A percentile compares a stretch with the other conserved stretches of the same genome.
Evolutionary conservation across 2,329 filamentous ascomycete species (phyloP).

Genomic region (Trichophyton rubrum): DNA sequence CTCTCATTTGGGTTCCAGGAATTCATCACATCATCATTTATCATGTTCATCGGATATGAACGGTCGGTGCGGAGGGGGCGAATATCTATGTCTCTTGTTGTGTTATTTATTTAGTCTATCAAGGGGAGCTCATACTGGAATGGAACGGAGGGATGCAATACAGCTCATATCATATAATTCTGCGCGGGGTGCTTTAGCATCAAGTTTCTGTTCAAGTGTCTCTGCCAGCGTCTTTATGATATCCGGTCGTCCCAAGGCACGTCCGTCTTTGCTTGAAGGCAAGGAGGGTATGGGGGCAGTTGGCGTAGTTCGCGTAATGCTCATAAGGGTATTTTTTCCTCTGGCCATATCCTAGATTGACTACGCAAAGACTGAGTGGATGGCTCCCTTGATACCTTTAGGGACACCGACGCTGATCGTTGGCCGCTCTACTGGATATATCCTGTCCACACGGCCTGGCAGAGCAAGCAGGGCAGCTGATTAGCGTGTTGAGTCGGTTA

Average conservation of each 20-base stretch:
- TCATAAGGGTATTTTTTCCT: too few species aligned
- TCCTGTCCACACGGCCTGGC: too few species aligned
- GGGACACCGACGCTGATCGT: too few species aligned
- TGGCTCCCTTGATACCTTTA: too few species aligned
- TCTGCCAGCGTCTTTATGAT: not conserved
- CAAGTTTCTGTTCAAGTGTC: not conserved
- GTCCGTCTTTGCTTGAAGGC: not conserved
- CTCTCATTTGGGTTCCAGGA: not conserved
- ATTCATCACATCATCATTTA: not conserved
- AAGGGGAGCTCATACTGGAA: not conserved
- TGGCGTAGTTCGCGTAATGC: too few species aligned
- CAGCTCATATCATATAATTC: not conserved
- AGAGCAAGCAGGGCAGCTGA: too few species aligned
- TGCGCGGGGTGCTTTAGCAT: not conserved
- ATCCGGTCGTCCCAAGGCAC: not conserved
- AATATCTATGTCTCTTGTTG: not conserved
- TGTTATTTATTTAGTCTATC: not conserved
- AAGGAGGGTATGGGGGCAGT: not conserved
- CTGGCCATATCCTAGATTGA: too few species aligned
- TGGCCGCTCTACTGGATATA: too few species aligned
- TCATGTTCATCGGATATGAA: slow-evolving; percentile 3
- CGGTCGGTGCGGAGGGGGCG: not conserved
- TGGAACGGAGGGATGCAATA: slow-evolving; percentile 2
- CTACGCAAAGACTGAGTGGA: not conserved
- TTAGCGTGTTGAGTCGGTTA: too few species aligned